Evolutionary conservation across 2,329 filamentous ascomycete species (phyloP).

Genomic region (Colletotrichum orbiculare): DNA sequence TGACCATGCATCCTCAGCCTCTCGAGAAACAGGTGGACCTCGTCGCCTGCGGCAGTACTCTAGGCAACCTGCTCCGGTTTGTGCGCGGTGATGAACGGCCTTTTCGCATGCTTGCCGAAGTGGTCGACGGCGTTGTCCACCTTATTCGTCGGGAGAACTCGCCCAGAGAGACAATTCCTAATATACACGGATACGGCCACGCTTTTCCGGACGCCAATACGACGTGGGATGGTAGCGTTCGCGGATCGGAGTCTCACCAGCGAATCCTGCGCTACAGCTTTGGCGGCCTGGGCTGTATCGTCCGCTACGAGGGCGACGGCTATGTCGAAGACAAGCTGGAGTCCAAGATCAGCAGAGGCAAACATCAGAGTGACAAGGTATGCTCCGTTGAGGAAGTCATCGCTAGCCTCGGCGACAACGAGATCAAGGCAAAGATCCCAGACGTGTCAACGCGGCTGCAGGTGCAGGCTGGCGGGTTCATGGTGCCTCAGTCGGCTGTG

Average conservation of each 20-base stretch:
- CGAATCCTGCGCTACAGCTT: constrained; percentile 70
- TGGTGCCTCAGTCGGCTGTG: constrained; percentile 45
- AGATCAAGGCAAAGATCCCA: not conserved
- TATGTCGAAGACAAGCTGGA: constrained; percentile 51
- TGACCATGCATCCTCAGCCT: constrained; percentile 50
- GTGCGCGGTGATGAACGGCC: constrained; percentile 53
- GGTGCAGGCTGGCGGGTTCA: constrained; percentile 39
- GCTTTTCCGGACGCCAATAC: constrained; percentile 76
- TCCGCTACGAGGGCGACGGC: constrained; percentile 70
- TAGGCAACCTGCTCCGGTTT: constrained; percentile 72
- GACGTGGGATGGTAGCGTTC: constrained; percentile 66
- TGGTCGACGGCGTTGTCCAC: constrained; percentile 67
- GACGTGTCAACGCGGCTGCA: not conserved
- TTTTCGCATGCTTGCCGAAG: constrained; percentile 70
- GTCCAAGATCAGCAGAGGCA: not conserved
- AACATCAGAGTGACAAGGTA: not conserved
- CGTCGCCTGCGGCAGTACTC: constrained; percentile 68
- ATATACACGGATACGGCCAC: constrained; percentile 72
- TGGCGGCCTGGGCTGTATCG: constrained; percentile 59
- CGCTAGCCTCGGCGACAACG: not conserved
- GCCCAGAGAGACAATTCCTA: constrained; percentile 65
- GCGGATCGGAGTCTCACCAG: constrained; percentile 70
- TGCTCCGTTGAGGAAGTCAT: constrained; percentile 2
- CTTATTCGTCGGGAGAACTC: constrained; percentile 71
- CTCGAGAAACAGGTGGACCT: constrained; percentile 58